Percentiles rank a stretch among this genome's conserved stretches.
Conservation (phyloP, 257 asterid species). For the Scutellaria barbata region DNA sequence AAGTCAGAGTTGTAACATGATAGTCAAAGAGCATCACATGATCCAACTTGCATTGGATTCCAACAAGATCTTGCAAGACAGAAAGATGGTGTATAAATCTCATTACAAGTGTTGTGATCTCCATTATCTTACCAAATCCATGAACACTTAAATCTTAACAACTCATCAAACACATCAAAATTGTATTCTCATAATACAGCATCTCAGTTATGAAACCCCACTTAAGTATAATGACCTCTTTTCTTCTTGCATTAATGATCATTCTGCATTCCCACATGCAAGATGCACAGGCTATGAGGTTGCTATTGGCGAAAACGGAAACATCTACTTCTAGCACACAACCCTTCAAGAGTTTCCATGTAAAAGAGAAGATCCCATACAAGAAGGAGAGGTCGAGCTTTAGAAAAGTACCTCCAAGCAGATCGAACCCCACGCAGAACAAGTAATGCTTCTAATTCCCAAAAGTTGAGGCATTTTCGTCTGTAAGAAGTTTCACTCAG, state of each 20-base stretch:
- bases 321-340: conserved; percentile 35
- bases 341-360: conserved; percentile 39
- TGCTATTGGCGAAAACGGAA: conserved; percentile 26
- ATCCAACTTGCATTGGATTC: conserved; percentile 60
- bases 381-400: conserved; percentile 56
- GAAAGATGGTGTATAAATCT: conserved; percentile 12
- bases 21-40: conserved; percentile 67
- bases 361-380: conserved; percentile 50
- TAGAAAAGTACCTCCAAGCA: conserved; percentile 59
- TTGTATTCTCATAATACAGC: conserved; percentile 2
- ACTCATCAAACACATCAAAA: not conserved
- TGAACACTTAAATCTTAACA: conserved; percentile 11
- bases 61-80: conserved; percentile 41
- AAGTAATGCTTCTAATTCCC: conserved; percentile 52
- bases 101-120: conserved; percentile 23
- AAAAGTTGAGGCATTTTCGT: conserved; percentile 32
- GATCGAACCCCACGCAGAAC: conserved; percentile 72
- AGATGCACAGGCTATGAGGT: conserved; percentile 41
- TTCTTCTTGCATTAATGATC: conserved; percentile 49
- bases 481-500: conserved; percentile 44
- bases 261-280: conserved; percentile 44
- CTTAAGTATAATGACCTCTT: conserved; percentile 39
- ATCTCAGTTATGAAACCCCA: conserved; percentile 39
- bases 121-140: too few species aligned
- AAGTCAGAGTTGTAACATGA: conserved; percentile 53